Evolutionary conservation across 768 basidiomycete genomes (phyloP), one percentile per base, ranked within the genome.

Genomic region (Lactifluus subvellereus): DNA sequence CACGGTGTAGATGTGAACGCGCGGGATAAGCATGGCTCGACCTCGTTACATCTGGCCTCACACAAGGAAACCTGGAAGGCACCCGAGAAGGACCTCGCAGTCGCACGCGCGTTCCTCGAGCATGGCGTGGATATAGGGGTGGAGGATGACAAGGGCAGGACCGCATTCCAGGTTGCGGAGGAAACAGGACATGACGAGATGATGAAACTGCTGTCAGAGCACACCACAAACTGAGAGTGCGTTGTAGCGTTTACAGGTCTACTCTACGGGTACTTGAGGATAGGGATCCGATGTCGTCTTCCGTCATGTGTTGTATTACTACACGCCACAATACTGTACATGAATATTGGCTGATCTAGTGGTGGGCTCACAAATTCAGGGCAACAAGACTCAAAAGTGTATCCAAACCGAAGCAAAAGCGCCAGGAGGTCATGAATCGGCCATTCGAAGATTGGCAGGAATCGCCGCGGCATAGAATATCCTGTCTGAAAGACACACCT

Each of bases 261-360:
- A 43, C 38, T 42, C 14, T 42, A 42, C 93, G 3, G 4, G 27
- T 27, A 27, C 27, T 27, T 27, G 27, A 27, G 27, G 27, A 27
- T 27, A 27, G 3, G 27, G 4, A 40, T 27, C 27, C 27, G 27
- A 27, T 27, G 27, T 27, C 27, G 2, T 27, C 27, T 27, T 27
- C 27, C 27, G 27, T 27, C 27, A 27, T 27, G 72, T 91, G 91
- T 27, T 27, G 27, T 27, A 27, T 27, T 27, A 27, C 27, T 27
- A 27, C 27, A 3, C 27, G 27, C 3, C 27, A 27, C 27, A 27
- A 27, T 27, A 27, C 27, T 27, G 27, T 27, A 27, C 27, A 27
- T 27, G 27, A 27, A 27, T 27, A 27, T 27, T 27, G 27, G 27
- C 27, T 2, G 27, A 27, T 27, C 27, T 27, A 27, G 27, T 27